Evolutionary conservation across 192 early-diverging fungal species (phyloP), one percentile per base, ranked within the genome.

Genomic region (Coemansia sp.): DNA sequence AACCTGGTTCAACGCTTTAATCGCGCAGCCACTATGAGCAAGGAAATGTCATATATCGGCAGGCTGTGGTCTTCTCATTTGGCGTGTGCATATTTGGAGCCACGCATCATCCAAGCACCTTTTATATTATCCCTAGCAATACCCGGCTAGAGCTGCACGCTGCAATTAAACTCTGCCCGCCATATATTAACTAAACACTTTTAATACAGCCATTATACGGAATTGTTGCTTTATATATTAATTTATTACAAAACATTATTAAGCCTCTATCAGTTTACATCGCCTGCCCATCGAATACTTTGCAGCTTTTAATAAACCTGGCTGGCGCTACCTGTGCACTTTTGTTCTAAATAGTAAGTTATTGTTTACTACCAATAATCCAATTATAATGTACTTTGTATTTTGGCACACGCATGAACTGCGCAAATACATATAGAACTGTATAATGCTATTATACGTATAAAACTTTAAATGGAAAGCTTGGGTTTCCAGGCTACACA

Each of bases 141-240:
- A 48, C 19, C 21, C 47, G 47, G 47, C 47, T 48, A 48, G 47
- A 48, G 47, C 47, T 48, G 47, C 47, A 48, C n/a, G 47, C 47
- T 48, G 47, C 47, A 48, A 48, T 48, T 48, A 21, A 48, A 48
- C 47, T n/a, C n/a, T n/a, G 47, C 7, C 19, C 47, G 17, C 47
- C n/a, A 44, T 12, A 4, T 20, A 20, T n/a, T n/a, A 19, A 48
- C 19, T 48, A 48, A 48, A 48, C 7, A 19, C 2, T 17, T 19
- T 3, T 20, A 19, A n/a, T 48, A 48, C 47, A 48, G 47, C 47
- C 15, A 48, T 48, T n/a, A 44, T n/a, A 12, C 40, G 5, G n/a
- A n/a, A 9, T 3, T 10, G 2, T 9, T 14, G 15, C 15, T n/a
- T 44, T 44, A 26, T 44, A 34, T 44, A 44, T 44, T 44, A 44